Evolutionary conservation across 768 basidiomycete species (phyloP).

Genomic region (Rhodotorula babjevae): DNA sequence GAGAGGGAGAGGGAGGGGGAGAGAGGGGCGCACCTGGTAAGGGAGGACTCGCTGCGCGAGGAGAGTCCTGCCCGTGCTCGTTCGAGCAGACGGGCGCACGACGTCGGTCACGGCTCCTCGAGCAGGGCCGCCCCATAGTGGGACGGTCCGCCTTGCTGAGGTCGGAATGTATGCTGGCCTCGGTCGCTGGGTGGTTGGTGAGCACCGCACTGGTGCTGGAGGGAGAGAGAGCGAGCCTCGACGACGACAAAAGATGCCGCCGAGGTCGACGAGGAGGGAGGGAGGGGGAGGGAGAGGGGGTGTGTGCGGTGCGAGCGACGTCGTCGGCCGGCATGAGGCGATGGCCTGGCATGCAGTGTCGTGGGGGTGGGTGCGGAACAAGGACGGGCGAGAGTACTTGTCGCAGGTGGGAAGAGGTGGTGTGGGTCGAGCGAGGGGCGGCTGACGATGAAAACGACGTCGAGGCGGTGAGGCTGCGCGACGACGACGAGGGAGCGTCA

Average conservation of each 20-base stretch:
- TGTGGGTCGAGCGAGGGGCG: too few relatives aligned
- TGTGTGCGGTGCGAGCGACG: too few relatives aligned
- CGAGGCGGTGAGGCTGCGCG: too few relatives aligned
- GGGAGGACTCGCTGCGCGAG: neutral
- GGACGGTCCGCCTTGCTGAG: neutral
- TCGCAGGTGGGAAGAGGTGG: neutral
- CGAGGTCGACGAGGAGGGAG: neutral
- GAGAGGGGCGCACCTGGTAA: neutral
- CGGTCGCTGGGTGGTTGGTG: too few relatives aligned
- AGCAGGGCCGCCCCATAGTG: neutral
- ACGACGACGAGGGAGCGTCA: too few relatives aligned
- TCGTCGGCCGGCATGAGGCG: neutral
- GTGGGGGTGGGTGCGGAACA: neutral
- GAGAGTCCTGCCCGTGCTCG: neutral
- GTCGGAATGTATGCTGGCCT: neutral
- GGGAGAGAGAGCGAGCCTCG: too few relatives aligned
- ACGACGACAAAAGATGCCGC: neutral
- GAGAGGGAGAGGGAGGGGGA: too few relatives aligned
- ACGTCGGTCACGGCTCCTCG: conserved; percentile 1
- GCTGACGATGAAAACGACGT: too few relatives aligned
- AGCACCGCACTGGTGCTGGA: too few relatives aligned
- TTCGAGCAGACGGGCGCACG: neutral
- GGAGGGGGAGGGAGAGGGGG: too few relatives aligned
- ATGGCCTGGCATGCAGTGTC: neutral
- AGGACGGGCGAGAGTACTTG: neutral